Evolutionary conservation across 257 asterid genomes (phyloP).

Genomic region (Voacanga thouarsii): DNA sequence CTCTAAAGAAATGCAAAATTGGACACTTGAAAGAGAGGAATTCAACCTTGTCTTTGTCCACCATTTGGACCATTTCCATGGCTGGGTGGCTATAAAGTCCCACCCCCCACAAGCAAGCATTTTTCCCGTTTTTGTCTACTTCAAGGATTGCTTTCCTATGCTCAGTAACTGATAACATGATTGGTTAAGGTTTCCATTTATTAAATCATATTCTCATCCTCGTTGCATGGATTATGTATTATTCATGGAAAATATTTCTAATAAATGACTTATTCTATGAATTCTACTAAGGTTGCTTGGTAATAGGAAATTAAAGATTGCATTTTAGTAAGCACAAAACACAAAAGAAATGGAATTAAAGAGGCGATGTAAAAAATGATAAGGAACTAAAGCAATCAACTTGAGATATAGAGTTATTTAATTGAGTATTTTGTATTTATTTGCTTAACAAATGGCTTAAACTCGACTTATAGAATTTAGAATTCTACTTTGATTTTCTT

Average conservation of each 20-base stretch:
- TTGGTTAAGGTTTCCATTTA: slow-evolving; percentile 32
- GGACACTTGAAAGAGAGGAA: neutral
- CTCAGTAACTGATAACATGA: slow-evolving; percentile 12
- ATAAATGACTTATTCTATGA: neutral
- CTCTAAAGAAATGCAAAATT: neutral
- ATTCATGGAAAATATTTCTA: neutral
- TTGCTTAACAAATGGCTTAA: no score
- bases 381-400: no score
- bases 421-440: no score
- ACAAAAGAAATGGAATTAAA: no score
- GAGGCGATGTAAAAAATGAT: no score
- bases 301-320: neutral
- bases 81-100: neutral
- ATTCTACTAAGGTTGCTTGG: neutral
- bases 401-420: no score
- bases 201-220: neutral
- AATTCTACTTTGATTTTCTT: no score
- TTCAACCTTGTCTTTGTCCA: slow-evolving; percentile 25
- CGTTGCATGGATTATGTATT: neutral
- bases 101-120: neutral
- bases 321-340: neutral
- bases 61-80: no score
- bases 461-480: no score
- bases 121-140: slow-evolving; percentile 7
- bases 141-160: slow-evolving; percentile 19